Evolutionary conservation across 306 rosid genomes (phyloP).

Genomic region (Quercus glauca): DNA sequence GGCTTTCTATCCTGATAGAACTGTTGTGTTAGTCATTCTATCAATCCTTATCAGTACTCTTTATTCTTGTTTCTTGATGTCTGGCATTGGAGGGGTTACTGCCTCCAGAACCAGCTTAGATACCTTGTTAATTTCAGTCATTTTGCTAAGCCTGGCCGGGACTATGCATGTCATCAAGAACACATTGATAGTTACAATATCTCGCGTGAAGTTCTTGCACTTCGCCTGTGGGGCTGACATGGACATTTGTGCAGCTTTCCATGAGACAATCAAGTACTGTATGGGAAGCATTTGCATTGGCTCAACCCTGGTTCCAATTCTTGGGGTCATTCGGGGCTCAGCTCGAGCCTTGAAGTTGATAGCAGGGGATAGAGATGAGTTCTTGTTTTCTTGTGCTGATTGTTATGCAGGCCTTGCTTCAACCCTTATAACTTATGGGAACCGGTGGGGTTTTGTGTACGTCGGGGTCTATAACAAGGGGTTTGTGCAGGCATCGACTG

Average conservation of each 20-base stretch:
- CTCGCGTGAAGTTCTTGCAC: slow-evolving; percentile 54
- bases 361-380: slow-evolving; percentile 64
- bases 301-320: slow-evolving; percentile 51
- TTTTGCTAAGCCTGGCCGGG: slow-evolving; percentile 71
- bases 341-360: slow-evolving; percentile 44
- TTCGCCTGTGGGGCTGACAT: slow-evolving; percentile 29
- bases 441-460: slow-evolving; percentile 81
- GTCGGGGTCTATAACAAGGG: slow-evolving; percentile 64
- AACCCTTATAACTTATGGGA: slow-evolving; percentile 44
- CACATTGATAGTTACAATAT: slow-evolving; percentile 46
- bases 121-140: slow-evolving; percentile 38
- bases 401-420: slow-evolving; percentile 61
- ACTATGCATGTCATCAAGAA: slow-evolving; percentile 72
- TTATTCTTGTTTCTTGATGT: slow-evolving; percentile 46
- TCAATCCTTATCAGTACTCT: slow-evolving; percentile 34
- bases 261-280: slow-evolving; percentile 41
- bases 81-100: slow-evolving; percentile 66
- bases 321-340: slow-evolving; percentile 43
- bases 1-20: slow-evolving; percentile 39
- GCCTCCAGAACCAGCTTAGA: slow-evolving; percentile 27
- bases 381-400: slow-evolving; percentile 67
- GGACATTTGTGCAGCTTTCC: slow-evolving; percentile 35
- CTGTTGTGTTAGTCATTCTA: slow-evolving; percentile 19
- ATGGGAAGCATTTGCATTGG: slow-evolving; percentile 59
- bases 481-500: slow-evolving; percentile 60